phyloP scores from a whole-genome alignment of 805 yeast species.

The Nematodospora valgi region DNA sequence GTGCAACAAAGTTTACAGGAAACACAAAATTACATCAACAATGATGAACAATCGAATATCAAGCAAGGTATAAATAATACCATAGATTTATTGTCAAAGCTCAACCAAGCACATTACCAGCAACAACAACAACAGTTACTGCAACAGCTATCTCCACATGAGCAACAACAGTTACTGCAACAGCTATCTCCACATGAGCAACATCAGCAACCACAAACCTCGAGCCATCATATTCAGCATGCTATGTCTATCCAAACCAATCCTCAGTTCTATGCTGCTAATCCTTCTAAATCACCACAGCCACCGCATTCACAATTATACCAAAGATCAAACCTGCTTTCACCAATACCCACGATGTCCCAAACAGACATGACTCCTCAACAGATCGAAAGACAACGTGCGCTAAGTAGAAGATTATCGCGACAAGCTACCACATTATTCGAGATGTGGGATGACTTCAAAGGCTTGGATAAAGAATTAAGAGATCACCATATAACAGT shows the following conservation, averaged over 20 bases:
- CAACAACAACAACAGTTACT: constrained; percentile 3
- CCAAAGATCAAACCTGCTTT: constrained; percentile 2
- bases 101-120: constrained; percentile 8
- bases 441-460: constrained; percentile 35
- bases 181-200: constrained; percentile 5
- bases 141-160: constrained; percentile 4
- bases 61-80: constrained; percentile 15
- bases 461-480: constrained; percentile 21
- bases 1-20: constrained; percentile 14
- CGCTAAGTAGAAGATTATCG: constrained; percentile 21
- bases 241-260: no score
- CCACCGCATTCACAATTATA: background rate
- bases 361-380: constrained; percentile 7
- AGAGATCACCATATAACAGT: constrained; percentile 20
- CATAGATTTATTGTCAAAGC: constrained; percentile 15
- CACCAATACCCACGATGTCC: background rate
- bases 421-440: constrained; percentile 25
- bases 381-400: constrained; percentile 16
- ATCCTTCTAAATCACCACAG: background rate
- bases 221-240: background rate
- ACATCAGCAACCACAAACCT: background rate
- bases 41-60: constrained; percentile 10
- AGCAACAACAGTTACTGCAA: constrained; percentile 3
- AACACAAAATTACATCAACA: constrained; percentile 10
- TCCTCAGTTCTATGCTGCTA: background rate